Evolutionary conservation across 164 flowering plant genomes (phyloP).

Genomic region (Kingdonia uniflora): DNA sequence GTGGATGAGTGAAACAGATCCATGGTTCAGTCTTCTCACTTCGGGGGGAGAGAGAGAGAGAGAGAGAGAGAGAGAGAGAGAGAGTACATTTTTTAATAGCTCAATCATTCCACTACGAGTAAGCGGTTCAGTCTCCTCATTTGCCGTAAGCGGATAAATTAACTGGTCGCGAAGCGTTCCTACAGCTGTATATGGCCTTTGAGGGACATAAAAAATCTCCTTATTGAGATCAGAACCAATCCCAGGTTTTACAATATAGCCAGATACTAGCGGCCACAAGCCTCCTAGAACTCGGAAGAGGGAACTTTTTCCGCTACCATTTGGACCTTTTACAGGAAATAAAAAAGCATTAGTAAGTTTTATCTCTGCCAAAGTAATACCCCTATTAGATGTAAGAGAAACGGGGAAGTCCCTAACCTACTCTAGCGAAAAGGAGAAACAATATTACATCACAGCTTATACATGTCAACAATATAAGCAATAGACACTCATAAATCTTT

Average conservation of each 20-base stretch:
- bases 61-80: conserved; percentile 3
- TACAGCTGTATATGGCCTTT: conserved; percentile 94
- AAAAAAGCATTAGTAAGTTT: neutral
- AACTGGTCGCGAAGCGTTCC: conserved; percentile 97
- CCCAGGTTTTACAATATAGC: conserved; percentile 94
- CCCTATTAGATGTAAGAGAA: too few species aligned
- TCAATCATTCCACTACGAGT: conserved; percentile 74
- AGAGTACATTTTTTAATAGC: conserved; percentile 77
- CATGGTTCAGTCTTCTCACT: neutral
- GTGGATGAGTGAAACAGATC: neutral
- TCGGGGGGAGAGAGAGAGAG: neutral
- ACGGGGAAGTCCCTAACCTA: too few species aligned
- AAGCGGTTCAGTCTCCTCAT: conserved; percentile 69
- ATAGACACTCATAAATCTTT: too few species aligned
- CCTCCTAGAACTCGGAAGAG: conserved; percentile 98
- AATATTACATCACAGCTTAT: too few species aligned
- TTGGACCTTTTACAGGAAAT: conserved; percentile 57
- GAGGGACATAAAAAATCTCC: conserved; percentile 98
- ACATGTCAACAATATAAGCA: too few species aligned
- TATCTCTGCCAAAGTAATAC: too few species aligned
- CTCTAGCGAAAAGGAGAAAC: too few species aligned
- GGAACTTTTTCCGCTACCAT: conserved; percentile 99
- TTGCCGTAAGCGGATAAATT: conserved; percentile 88
- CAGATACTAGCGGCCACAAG: conserved; percentile 95
- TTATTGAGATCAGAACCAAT: conserved; percentile 96